These are phyloP conservation scores for Suillus spraguei DNA, from an alignment of 768 basidiomycete genomes.

Conservation along the genomic window DNA sequence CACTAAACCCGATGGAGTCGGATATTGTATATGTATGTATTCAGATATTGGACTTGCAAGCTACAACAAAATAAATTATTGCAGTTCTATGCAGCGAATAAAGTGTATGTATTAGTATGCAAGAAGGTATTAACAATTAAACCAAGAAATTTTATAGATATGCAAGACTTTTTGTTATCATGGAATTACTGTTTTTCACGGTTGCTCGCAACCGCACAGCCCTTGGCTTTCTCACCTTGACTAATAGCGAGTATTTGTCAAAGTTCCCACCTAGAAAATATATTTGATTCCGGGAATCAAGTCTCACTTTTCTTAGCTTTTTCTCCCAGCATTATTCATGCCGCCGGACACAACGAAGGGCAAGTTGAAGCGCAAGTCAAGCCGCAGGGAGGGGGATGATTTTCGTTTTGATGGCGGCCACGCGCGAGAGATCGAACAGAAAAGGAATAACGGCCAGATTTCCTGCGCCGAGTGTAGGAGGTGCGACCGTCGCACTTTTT, in stretches of 20 bases:
- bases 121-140: too few species aligned
- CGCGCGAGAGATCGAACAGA: conserved; percentile 70
- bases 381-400: conserved; percentile 53
- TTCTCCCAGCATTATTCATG: conserved; percentile 38
- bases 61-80: too few species aligned
- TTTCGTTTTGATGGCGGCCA: conserved; percentile 53
- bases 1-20: background rate
- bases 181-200: conserved; percentile 5
- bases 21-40: background rate
- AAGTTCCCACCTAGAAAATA: conserved; percentile 22
- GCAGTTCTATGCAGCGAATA: too few species aligned
- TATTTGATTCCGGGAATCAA: conserved; percentile 14
- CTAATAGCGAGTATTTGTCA: conserved; percentile 5
- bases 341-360: conserved; percentile 56
- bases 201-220: conserved; percentile 2
- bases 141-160: too few species aligned
- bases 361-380: conserved; percentile 51
- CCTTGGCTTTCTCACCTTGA: conserved; percentile 14
- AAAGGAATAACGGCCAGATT: conserved; percentile 74
- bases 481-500: conserved; percentile 56
- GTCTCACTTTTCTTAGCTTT: conserved; percentile 9
- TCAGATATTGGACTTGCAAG: too few species aligned
- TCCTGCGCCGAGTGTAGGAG: conserved; percentile 82
- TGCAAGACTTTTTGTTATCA: background rate
- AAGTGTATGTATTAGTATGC: background rate